Conservation (phyloP, 2,329 filamentous ascomycete genomes). For the Talaromyces atroroseus region DNA sequence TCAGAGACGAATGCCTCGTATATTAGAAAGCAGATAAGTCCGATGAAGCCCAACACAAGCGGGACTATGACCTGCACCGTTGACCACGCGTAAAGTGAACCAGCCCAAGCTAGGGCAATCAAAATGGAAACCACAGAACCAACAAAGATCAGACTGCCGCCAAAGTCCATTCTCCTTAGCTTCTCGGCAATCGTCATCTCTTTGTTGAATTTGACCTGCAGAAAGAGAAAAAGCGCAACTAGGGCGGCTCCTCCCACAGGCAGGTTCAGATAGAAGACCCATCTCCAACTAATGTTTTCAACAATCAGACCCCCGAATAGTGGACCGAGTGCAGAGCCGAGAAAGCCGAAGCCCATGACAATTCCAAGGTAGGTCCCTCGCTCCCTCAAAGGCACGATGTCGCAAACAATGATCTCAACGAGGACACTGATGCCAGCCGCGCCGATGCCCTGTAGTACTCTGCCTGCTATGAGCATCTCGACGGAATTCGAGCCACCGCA, state of each 20-base stretch:
- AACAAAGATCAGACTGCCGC: conserved; percentile 26
- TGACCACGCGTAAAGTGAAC: conserved; percentile 25
- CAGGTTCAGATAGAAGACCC: conserved; percentile 30
- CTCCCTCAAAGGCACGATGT: conserved; percentile 40
- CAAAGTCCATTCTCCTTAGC: conserved; percentile 23
- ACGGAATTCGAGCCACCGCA: conserved; percentile 44
- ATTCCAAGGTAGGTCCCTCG: conserved; percentile 24
- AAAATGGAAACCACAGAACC: conserved; percentile 24
- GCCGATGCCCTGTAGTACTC: conserved; percentile 51
- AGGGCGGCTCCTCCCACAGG: conserved; percentile 22
- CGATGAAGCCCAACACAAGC: conserved; percentile 22
- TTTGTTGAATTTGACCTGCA: conserved; percentile 17
- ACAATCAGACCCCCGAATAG: conserved; percentile 30
- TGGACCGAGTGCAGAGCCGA: conserved; percentile 46
- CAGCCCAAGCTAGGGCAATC: conserved; percentile 27
- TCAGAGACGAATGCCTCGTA: conserved; percentile 17
- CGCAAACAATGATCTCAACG: conserved; percentile 42
- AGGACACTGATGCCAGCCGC: conserved; percentile 40
- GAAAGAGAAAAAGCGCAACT: conserved; percentile 21
- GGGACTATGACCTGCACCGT: conserved; percentile 24
- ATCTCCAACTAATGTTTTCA: conserved; percentile 24
- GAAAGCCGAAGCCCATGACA: conserved; percentile 17
- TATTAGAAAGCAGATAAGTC: conserved; percentile 20
- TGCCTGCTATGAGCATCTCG: conserved; percentile 48
- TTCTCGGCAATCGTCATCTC: conserved; percentile 7